Evolutionary conservation across 1,284 basidiomycete genomes (phyloP), one percentile per base, ranked within the genome.

Genomic region (Pseudozyma sp.): DNA sequence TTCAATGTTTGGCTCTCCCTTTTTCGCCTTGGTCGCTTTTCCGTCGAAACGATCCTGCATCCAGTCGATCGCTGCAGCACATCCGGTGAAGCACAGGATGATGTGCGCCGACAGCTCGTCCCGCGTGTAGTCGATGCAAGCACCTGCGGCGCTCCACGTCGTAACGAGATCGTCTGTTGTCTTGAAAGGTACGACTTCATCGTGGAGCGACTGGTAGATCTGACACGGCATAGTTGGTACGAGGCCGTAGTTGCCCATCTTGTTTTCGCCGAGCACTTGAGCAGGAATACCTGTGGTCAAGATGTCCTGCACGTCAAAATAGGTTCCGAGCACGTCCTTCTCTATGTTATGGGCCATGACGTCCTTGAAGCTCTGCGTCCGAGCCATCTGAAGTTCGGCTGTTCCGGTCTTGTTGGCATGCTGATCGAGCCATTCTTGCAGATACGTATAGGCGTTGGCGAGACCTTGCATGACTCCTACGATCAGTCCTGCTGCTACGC

Each of bases 111-210:
- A 67, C 16, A 67, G 34, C 13, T 34, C 43, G 35, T 77, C 77
- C 3, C 61, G 31, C 1, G 35, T 49, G 35, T 79, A 79, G 29
- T 77, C 70, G 37, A 79, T 77, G 17, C 68, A 68, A 5, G 75
- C 58, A 11, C 75, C 75, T 17, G 51, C 31, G 7, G 52, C 37
- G 35, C 57, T 63, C 77, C 75, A 79, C 1, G 50, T 39, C 3
- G 40, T 54, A 2, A 79, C 71, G 7, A 79, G 60, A 16, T 64
- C 56, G 49, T 76, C 64, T 6, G 72, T 75, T 2, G 61, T 68
- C 35, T 50, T 37, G 58, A 62, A 74, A 7, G 80, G 80, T 33
- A 82, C 79, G 14, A 81, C 73, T 31, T 77, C 70, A 56, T 82
- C 80, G 48, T 75, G 51, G 0, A 70, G 54, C 6, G 75, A 68